These are phyloP conservation scores for Schwanniomyces yamadae DNA, from an alignment of 805 yeast genomes.

Conservation along the genomic window DNA sequence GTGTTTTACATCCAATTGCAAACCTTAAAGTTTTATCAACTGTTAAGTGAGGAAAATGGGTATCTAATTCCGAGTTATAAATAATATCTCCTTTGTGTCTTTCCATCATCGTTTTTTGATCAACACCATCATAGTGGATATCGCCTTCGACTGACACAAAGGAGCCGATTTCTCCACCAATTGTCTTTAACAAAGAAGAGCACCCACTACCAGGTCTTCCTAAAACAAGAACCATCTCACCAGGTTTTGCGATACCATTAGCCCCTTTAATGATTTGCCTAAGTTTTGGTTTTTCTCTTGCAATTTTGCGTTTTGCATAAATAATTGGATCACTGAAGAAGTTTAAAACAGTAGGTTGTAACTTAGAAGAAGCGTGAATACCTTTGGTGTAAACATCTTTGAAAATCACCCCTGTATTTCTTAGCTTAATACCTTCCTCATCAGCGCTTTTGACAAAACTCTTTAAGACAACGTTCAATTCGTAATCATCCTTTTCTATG, in stretches of 20 bases:
- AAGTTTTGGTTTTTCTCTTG: neutral
- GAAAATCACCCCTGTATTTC: constrained; percentile 44
- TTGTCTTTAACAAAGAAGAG: constrained; percentile 61
- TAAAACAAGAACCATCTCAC: constrained; percentile 66
- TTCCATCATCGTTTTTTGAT: constrained; percentile 47
- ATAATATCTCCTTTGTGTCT: constrained; percentile 68
- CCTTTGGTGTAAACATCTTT: constrained; percentile 43
- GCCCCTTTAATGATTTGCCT: constrained; percentile 1
- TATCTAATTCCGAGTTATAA: constrained; percentile 67
- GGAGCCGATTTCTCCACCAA: constrained; percentile 66
- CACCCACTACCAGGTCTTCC: constrained; percentile 88
- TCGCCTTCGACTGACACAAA: constrained; percentile 49
- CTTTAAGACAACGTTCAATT: constrained; percentile 34
- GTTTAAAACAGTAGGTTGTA: constrained; percentile 45
- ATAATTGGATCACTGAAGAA: constrained; percentile 26
- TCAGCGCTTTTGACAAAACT: constrained; percentile 38
- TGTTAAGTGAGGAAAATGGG: constrained; percentile 65
- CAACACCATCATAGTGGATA: constrained; percentile 52
- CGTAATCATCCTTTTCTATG: constrained; percentile 40
- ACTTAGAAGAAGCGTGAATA: constrained; percentile 45
- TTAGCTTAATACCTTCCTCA: constrained; percentile 45
- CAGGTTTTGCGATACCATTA: constrained; percentile 38
- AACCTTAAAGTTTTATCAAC: constrained; percentile 66
- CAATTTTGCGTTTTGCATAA: neutral
- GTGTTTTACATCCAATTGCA: constrained; percentile 62